phyloP scores from a whole-genome alignment of 345 rosid genomes.

The Lepidium sativum region DNA sequence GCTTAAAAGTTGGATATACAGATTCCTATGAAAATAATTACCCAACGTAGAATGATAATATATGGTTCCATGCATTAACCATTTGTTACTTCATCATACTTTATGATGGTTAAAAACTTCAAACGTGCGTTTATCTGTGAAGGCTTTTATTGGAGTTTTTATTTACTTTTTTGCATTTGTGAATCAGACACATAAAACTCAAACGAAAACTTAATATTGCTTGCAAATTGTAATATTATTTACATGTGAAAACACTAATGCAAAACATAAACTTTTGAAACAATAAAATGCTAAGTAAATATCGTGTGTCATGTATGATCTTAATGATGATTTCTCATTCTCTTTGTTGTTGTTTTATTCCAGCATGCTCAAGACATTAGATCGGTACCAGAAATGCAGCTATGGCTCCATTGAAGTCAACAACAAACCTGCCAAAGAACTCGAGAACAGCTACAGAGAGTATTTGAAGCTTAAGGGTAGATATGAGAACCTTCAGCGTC shows the following conservation, averaged over 20 bases:
- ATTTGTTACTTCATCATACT: constrained; percentile 17
- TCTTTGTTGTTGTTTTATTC: not conserved
- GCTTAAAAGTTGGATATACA: constrained; percentile 11
- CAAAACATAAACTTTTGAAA: not conserved
- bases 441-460: constrained; percentile 89
- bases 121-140: constrained; percentile 13
- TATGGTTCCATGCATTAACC: constrained; percentile 30
- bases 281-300: not conserved
- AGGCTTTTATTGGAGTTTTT: too few relatives aligned
- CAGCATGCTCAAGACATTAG: constrained; percentile 94
- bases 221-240: not conserved
- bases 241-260: not conserved
- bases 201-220: not conserved
- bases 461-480: constrained; percentile 77
- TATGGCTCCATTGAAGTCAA: constrained; percentile 79
- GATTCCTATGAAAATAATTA: constrained; percentile 21
- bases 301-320: not conserved
- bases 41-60: constrained; percentile 29
- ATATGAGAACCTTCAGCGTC: constrained; percentile 66
- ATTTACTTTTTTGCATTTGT: too few relatives aligned
- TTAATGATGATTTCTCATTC: not conserved
- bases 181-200: not conserved
- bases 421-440: constrained; percentile 78
- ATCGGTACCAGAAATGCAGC: constrained; percentile 92
- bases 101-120: constrained; percentile 4